Evolutionary conservation across 2,329 filamentous ascomycete species (phyloP), one percentile per base, ranked within the genome.

Genomic region (Mycocentrospora acerina): DNA sequence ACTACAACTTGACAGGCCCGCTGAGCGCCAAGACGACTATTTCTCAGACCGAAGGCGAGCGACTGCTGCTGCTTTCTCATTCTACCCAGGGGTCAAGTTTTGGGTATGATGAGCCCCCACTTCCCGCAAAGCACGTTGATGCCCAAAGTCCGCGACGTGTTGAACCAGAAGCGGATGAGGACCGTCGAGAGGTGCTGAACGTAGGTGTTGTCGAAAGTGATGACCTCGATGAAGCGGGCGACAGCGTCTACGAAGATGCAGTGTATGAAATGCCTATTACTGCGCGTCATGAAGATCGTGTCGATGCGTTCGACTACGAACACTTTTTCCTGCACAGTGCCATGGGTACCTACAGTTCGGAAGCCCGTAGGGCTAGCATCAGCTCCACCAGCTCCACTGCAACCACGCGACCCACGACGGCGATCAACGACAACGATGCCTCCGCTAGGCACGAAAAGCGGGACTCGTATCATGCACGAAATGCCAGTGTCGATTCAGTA

Each of bases 271-370:
- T 62, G 55, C 53, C 62, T 3, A 49, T 54, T 17, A 56, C 60
- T 5, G 67, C 62, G 37, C 88, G 89, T 0, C 91, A 97, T 58
- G 91, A 97, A 69, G 90, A 96, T 64, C 86, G 91, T 14, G 84
- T 90, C 51, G 91, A 97, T 66, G 90, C 90, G 1, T 97, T 97
- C 59, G 91, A 97, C 64, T 97, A 97, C 48, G 88, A 95, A 65
- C 85, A 95, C 62, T 96, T 96, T 70, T 95, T 95, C 66, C 76
- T 96, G 11, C 90, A 96, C 65, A 95, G 88, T 52, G 89, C 90
- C 9, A 84, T 96, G 78, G 90, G 89, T 5, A 89, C 79, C 2
- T 83, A 89, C 59, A 82, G 78, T 51, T 72, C 76, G 41, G 71
- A 73, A 43, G 69, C 72, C n/a, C 66, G 77, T 41, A 79, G 80